Conservation (phyloP, 2,329 filamentous ascomycete species). For the Ceratocystis smalleyi region DNA sequence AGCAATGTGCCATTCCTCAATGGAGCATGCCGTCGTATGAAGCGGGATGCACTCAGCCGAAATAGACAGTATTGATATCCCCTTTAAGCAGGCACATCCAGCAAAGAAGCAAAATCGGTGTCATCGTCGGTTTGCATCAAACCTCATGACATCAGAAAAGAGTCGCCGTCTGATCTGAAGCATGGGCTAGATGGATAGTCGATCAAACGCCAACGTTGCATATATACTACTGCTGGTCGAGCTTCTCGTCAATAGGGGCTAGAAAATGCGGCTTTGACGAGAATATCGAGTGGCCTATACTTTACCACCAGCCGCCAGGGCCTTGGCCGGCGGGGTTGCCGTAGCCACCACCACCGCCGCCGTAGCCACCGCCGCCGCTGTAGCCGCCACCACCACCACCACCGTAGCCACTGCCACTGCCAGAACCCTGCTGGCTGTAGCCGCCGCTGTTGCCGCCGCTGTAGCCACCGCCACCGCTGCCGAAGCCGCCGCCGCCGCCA, state of each 20-base stretch:
- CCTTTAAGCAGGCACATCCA: not conserved
- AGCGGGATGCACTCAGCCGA: not conserved
- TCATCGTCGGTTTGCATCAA: too few species aligned
- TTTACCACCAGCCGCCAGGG: constrained; percentile 54
- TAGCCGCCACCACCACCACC: constrained; percentile 29
- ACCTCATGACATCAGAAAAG: not conserved
- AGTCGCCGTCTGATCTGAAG: not conserved
- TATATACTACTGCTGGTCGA: not conserved
- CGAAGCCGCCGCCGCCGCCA: constrained; percentile 31
- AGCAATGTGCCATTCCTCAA: constrained; percentile 11
- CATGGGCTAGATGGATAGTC: too few species aligned
- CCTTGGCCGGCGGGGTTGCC: constrained; percentile 56
- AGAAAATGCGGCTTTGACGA: not conserved
- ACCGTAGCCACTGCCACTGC: constrained; percentile 26
- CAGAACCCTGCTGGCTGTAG: constrained; percentile 28
- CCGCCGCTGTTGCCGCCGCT: constrained; percentile 31
- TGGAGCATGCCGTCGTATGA: not conserved
- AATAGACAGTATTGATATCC: not conserved
- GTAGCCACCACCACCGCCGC: constrained; percentile 31
- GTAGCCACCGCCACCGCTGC: constrained; percentile 29
- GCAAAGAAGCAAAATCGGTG: not conserved
- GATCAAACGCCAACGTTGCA: not conserved
- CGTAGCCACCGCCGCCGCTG: constrained; percentile 32
- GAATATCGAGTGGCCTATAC: not conserved
- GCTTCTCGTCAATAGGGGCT: not conserved